Conservation (phyloP, 1,139 yeast species). For the Zygosaccharomyces sapae region DNA sequence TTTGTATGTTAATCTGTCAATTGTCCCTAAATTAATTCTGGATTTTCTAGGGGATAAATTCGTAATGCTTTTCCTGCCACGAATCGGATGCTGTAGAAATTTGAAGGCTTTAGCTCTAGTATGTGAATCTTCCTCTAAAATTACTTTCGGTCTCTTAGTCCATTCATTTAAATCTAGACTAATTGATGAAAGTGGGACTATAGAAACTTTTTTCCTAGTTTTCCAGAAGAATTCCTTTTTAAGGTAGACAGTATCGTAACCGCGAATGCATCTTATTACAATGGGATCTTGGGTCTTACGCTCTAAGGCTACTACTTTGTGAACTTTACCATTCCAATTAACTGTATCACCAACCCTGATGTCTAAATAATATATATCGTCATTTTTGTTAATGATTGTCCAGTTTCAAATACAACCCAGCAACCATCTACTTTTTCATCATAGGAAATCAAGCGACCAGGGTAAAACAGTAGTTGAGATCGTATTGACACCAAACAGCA, state of each 20-base stretch:
- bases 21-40: constrained; percentile 8
- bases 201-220: constrained; percentile 19
- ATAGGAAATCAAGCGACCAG: constrained; percentile 32
- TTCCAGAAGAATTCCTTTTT: constrained; percentile 30
- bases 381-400: constrained; percentile 20
- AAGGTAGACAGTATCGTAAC: constrained; percentile 49
- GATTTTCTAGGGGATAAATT: constrained; percentile 22
- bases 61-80: constrained; percentile 27
- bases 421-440: constrained; percentile 24
- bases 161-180: constrained; percentile 31
- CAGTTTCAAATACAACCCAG: constrained; percentile 25
- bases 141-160: constrained; percentile 31
- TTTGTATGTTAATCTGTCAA: constrained; percentile 11
- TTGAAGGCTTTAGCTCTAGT: constrained; percentile 16
- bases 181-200: constrained; percentile 26
- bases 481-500: constrained; percentile 39
- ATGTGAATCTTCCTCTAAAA: constrained; percentile 16
- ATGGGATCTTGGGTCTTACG: constrained; percentile 21
- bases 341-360: constrained; percentile 43
- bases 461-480: constrained; percentile 34
- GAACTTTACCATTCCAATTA: constrained; percentile 33
- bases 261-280: constrained; percentile 51
- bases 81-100: constrained; percentile 23
- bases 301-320: constrained; percentile 47
- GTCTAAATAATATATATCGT: constrained; percentile 36